A percentile compares a stretch with the other conserved stretches of the same genome.
These are phyloP conservation scores for Elongisporangium anandrum DNA, from an alignment of 352 stramenopile species.

Conservation along the genomic window DNA sequence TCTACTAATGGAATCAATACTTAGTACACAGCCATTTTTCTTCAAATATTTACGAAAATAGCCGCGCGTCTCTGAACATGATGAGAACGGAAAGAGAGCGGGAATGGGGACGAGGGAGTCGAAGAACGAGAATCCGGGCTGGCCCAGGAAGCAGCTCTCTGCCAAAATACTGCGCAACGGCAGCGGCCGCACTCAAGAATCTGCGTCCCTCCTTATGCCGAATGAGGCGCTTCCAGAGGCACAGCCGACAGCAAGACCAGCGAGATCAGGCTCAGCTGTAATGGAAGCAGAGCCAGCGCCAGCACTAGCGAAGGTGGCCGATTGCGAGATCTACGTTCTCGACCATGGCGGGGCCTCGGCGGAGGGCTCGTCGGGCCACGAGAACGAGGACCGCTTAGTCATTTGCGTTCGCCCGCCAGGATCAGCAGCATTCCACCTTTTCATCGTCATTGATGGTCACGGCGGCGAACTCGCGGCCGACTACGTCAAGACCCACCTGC, in stretches of 20 bases:
- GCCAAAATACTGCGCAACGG: no score
- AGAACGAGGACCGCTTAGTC: slow-evolving; percentile 68
- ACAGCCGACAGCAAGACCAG: not conserved
- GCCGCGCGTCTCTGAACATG: no score
- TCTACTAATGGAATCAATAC: no score
- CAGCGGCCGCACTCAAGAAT: not conserved
- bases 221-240: not conserved
- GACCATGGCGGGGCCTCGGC: slow-evolving; percentile 35
- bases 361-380: slow-evolving; percentile 48
- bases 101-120: not conserved
- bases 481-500: slow-evolving; percentile 48
- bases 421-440: slow-evolving; percentile 50
- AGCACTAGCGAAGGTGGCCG: not conserved
- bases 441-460: slow-evolving; percentile 76
- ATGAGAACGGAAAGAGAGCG: no score
- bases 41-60: no score
- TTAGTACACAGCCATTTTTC: no score
- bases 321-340: slow-evolving; percentile 18
- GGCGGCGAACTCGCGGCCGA: slow-evolving; percentile 53
- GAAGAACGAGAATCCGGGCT: not conserved
- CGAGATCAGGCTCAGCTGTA: not conserved
- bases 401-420: slow-evolving; percentile 9
- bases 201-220: not conserved
- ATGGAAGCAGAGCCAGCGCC: not conserved
- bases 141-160: no score